A percentile compares a stretch with the other conserved stretches of the same genome.
Evolutionary conservation across 148 eudicot genomes (phyloP).

Genomic region (Beta vulgaris): DNA sequence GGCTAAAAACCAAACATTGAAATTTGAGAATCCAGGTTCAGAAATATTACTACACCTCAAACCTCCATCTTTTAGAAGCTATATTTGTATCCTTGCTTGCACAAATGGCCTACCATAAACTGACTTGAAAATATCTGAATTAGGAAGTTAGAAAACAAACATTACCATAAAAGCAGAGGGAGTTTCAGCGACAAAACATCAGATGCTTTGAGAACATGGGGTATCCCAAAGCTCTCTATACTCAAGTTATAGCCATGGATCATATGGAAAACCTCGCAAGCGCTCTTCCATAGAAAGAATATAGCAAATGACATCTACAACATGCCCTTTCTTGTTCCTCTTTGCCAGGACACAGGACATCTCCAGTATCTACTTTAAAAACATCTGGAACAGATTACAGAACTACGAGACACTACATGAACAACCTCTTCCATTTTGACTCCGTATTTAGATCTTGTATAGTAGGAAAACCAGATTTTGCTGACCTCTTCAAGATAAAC

Average conservation of each 20-base stretch:
- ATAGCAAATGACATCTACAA: slow-evolving; percentile 61
- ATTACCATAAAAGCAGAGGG: slow-evolving; percentile 64
- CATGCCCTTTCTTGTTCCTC: slow-evolving; percentile 51
- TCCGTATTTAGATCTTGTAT: slow-evolving; percentile 35
- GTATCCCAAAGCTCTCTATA: slow-evolving; percentile 61
- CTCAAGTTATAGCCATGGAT: slow-evolving; percentile 81
- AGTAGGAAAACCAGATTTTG: slow-evolving; percentile 63
- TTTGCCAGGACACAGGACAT: slow-evolving; percentile 34
- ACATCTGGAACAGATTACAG: slow-evolving; percentile 45
- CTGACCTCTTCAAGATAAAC: slow-evolving; percentile 49
- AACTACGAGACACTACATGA: slow-evolving; percentile 41
- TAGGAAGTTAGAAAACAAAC: slow-evolving; percentile 4
- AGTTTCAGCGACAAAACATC: slow-evolving; percentile 51
- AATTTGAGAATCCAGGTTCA: not conserved
- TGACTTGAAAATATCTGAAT: not conserved
- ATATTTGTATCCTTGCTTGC: too few species aligned
- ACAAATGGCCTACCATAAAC: too few species aligned
- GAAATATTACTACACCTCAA: not conserved
- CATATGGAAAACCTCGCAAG: slow-evolving; percentile 76
- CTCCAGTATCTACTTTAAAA: slow-evolving; percentile 41
- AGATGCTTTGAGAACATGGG: slow-evolving; percentile 47
- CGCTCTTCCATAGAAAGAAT: slow-evolving; percentile 74
- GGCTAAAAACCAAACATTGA: not conserved
- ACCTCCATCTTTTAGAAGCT: slow-evolving; percentile 6
- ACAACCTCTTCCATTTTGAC: slow-evolving; percentile 62